Evolutionary conservation across 1,284 basidiomycete genomes (phyloP).

Genomic region (Puccinia polysora): DNA sequence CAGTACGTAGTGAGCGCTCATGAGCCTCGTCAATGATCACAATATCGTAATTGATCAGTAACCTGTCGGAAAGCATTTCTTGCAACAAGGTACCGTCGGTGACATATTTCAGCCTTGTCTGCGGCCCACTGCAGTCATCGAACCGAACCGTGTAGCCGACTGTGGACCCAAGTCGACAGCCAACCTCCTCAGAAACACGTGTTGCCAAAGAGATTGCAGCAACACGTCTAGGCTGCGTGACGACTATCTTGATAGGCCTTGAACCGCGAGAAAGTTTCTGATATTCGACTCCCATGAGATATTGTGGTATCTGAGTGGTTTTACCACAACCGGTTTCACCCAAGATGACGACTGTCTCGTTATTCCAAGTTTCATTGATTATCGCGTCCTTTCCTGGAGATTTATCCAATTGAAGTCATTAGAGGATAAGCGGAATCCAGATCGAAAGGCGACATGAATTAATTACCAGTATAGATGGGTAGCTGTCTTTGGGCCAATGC

Average conservation of each 20-base stretch:
- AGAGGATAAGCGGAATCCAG: background rate
- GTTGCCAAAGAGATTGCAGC: conserved; percentile 87
- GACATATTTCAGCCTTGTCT: conserved; percentile 84
- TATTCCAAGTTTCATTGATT: conserved; percentile 65
- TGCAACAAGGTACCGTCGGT: conserved; percentile 96
- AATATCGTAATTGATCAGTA: conserved; percentile 79
- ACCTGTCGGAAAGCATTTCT: conserved; percentile 71
- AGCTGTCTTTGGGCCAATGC: conserved; percentile 18
- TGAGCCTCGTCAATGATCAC: conserved; percentile 96
- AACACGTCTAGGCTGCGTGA: conserved; percentile 85
- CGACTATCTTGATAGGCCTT: conserved; percentile 59
- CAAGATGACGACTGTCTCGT: conserved; percentile 84
- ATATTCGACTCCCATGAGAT: conserved; percentile 65
- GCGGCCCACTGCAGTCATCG: conserved; percentile 66
- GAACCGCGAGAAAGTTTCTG: conserved; percentile 61
- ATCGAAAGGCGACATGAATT: background rate
- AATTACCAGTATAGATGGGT: conserved; percentile 33
- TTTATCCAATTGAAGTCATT: background rate
- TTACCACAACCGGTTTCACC: conserved; percentile 98
- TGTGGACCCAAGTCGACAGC: conserved; percentile 63
- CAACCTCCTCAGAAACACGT: conserved; percentile 82
- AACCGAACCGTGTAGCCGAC: conserved; percentile 96
- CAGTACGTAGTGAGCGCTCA: conserved; percentile 88
- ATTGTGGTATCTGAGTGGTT: conserved; percentile 91
- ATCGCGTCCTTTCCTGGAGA: conserved; percentile 69